Evolutionary conservation across 2,329 filamentous ascomycete species (phyloP), one percentile per base, ranked within the genome.

Genomic region (Cordyceps tenuipes): DNA sequence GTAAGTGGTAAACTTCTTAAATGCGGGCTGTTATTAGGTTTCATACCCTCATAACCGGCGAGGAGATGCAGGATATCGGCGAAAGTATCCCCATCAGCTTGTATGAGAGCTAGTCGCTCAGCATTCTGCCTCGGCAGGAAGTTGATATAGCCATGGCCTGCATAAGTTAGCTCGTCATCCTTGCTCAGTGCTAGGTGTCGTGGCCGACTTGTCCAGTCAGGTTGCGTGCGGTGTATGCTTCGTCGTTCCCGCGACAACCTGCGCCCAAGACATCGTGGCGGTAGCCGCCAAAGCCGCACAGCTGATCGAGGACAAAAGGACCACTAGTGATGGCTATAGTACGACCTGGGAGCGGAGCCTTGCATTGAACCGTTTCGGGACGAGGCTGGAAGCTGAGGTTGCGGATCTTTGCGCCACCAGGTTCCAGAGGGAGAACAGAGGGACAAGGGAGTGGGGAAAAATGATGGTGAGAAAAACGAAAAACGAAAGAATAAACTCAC

Each of bases 21-120:
- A 46, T 17, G 29, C 31, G 57, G 8, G 41, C 17, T 15, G 19
- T 5, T 21, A 4, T 23, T 23, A 23, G 7, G 6, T 6, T 48
- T 31, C 39, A 53, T 70, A 82, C 82, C 80, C 76, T 92, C 90
- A 73, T 96, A 96, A 66, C 91, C 87, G 68, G 82, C 82, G 62
- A 96, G 83, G 63, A 92, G 79, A 46, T 82, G 78, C 51, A 94
- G 74, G 59, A 94, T 84, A 65, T 89, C 86, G 13, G 84, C 82
- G 67, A 96, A 88, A 12, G 83, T 87, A 68, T 92, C 89, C 59
- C 70, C 67, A 61, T 84, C 81, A 41, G 79, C 79, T 58, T 82
- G 78, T 50, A 85, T 73, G 48, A 85, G 73, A 56, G 71, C 75
- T 46, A 84, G 70, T 60, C 75, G 78, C 23, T 76, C 73, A n/a